These are phyloP conservation scores for Nematodospora anomalae DNA, from an alignment of 1,139 yeast species.

Conservation along the genomic window DNA sequence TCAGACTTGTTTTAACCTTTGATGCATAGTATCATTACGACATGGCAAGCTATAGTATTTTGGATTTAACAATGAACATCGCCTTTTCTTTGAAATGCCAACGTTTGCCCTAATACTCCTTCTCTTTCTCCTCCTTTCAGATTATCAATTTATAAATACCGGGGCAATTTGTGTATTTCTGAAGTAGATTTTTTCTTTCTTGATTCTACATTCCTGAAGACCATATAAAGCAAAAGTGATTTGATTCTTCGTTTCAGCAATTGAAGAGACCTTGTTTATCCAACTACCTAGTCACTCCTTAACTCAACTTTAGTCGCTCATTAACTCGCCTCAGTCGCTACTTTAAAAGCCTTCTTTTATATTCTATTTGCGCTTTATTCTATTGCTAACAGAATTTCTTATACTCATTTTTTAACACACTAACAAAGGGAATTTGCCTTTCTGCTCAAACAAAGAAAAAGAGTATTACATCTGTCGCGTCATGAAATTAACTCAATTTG, in stretches of 20 bases:
- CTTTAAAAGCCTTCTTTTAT: too few species aligned
- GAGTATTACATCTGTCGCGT: not conserved
- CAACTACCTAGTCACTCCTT: constrained; percentile 5
- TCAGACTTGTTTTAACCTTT: not conserved
- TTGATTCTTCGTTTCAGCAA: not conserved
- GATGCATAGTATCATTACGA: not conserved
- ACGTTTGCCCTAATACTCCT: too few species aligned
- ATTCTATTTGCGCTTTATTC: too few species aligned
- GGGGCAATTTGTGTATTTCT: not conserved
- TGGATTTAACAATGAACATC: too few species aligned
- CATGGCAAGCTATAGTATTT: not conserved
- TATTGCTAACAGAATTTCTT: too few species aligned
- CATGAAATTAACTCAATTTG: constrained; percentile 10
- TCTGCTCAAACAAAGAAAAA: constrained; percentile 1
- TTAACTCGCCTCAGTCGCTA: constrained; percentile 1
- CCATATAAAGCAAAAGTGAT: not conserved
- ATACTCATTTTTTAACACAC: too few species aligned
- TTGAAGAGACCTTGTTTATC: not conserved
- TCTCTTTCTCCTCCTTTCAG: too few species aligned
- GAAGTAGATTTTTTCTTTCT: too few species aligned
- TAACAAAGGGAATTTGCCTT: too few species aligned
- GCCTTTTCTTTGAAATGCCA: too few species aligned
- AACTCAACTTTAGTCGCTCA: constrained; percentile 7
- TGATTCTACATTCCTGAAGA: not conserved
- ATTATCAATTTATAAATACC: too few species aligned